A percentile compares a stretch with the other conserved stretches of the same genome.
phyloP scores from a whole-genome alignment of 768 basidiomycete species.

The Phlegmacium glaucopus region DNA sequence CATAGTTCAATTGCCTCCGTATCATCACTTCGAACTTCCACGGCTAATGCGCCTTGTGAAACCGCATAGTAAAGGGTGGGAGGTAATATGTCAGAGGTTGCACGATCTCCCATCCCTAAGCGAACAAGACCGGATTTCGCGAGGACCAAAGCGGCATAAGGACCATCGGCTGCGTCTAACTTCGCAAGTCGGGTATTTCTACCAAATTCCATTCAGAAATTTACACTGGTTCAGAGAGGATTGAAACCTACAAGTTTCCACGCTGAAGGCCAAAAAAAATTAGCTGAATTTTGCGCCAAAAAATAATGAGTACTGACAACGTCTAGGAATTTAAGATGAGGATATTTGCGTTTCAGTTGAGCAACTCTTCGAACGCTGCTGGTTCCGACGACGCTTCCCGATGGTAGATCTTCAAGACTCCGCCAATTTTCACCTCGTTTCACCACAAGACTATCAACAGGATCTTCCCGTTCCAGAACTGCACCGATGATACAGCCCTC shows the following conservation, averaged over 20 bases:
- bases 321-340: conserved; percentile 76
- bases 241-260: conserved; percentile 73
- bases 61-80: conserved; percentile 86
- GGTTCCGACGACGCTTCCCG: conserved; percentile 91
- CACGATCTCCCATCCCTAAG: conserved; percentile 67
- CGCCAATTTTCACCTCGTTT: conserved; percentile 69
- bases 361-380: conserved; percentile 92
- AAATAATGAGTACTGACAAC: conserved; percentile 57
- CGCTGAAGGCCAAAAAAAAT: conserved; percentile 41
- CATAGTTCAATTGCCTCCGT: conserved; percentile 59
- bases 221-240: not conserved
- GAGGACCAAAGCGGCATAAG: conserved; percentile 86
- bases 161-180: conserved; percentile 78
- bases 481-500: conserved; percentile 83
- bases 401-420: conserved; percentile 77
- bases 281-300: not conserved
- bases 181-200: conserved; percentile 91
- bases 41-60: conserved; percentile 87
- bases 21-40: conserved; percentile 80
- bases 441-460: conserved; percentile 85
- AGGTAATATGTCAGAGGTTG: conserved; percentile 68
- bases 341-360: conserved; percentile 78
- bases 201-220: conserved; percentile 8
- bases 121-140: conserved; percentile 92
- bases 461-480: conserved; percentile 84